Conservation (phyloP, 1,284 basidiomycete genomes). For the Ganoderma leucocontextum region DNA sequence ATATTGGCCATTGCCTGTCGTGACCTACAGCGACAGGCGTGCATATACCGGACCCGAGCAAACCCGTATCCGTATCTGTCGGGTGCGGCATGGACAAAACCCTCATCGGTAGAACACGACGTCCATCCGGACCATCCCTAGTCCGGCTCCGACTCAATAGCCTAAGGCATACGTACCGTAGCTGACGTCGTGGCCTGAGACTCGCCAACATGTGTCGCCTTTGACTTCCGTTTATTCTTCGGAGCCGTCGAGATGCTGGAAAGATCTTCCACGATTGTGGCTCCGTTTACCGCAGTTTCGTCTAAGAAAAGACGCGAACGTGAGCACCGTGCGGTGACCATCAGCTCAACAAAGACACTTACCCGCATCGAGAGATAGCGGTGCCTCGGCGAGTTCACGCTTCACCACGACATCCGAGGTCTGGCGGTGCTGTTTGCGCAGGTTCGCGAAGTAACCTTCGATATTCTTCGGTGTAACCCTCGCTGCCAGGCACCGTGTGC, state of each 20-base stretch:
- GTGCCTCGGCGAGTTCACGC: conserved; percentile 3
- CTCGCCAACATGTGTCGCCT: too few relatives aligned
- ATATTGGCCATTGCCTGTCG: too few relatives aligned
- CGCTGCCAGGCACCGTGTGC: neutral
- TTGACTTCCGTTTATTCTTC: neutral
- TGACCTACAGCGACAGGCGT: too few relatives aligned
- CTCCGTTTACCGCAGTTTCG: neutral
- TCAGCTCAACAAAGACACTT: neutral
- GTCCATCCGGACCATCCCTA: too few relatives aligned
- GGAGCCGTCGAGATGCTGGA: neutral
- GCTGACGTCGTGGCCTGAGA: neutral
- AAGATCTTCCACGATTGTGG: neutral
- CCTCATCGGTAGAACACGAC: too few relatives aligned
- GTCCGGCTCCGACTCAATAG: too few relatives aligned
- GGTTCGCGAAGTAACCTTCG: neutral
- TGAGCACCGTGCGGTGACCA: neutral
- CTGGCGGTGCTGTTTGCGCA: neutral
- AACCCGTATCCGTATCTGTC: too few relatives aligned
- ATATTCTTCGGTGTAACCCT: neutral
- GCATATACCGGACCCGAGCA: too few relatives aligned
- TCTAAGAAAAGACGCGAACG: neutral
- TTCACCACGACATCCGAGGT: neutral
- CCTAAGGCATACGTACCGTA: neutral
- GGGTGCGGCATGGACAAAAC: too few relatives aligned
- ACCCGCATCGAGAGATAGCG: neutral